Conservation (phyloP, 495 filamentous ascomycete species). For the Pyrenopolyporus hunteri region DNA sequence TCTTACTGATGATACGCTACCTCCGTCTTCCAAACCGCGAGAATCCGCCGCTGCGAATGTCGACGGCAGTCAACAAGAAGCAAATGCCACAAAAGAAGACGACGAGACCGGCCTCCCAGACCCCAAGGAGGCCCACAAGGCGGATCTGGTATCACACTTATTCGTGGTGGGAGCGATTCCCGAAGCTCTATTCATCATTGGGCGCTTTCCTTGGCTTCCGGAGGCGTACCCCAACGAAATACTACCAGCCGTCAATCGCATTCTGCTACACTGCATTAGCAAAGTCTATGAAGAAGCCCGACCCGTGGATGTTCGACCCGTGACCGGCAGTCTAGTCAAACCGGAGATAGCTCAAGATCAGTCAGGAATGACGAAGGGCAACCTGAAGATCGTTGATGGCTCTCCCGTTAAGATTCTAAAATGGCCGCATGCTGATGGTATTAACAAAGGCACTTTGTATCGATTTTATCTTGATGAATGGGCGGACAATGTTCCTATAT, state of each 20-base stretch:
- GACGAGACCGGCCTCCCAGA: conserved; percentile 70
- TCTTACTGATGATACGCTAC: conserved; percentile 74
- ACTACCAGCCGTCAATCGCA: conserved; percentile 69
- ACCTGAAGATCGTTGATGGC: conserved; percentile 62
- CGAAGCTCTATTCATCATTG: conserved; percentile 90
- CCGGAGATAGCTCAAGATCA: conserved; percentile 57
- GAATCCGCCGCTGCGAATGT: conserved; percentile 40
- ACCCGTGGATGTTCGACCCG: conserved; percentile 31
- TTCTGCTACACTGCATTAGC: conserved; percentile 78
- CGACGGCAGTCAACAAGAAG: conserved; percentile 36
- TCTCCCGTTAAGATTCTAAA: conserved; percentile 66
- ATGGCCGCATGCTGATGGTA: conserved; percentile 83
- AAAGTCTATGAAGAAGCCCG: conserved; percentile 50
- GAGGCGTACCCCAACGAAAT: conserved; percentile 82
- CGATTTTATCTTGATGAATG: conserved; percentile 98
- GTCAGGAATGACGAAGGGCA: conserved; percentile 66
- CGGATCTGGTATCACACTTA: conserved; percentile 79
- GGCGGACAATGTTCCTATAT: conserved; percentile 89
- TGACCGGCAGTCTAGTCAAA: conserved; percentile 21
- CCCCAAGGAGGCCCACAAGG: conserved; percentile 84
- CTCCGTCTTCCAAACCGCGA: conserved; percentile 39
- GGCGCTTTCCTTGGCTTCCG: conserved; percentile 88
- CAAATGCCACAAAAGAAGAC: conserved; percentile 57
- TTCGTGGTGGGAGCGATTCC: conserved; percentile 91
- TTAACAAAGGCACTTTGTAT: conserved; percentile 74